Evolutionary conservation across 768 basidiomycete genomes (phyloP), one percentile per base, ranked within the genome.

Genomic region (Lactifluus rugatus): DNA sequence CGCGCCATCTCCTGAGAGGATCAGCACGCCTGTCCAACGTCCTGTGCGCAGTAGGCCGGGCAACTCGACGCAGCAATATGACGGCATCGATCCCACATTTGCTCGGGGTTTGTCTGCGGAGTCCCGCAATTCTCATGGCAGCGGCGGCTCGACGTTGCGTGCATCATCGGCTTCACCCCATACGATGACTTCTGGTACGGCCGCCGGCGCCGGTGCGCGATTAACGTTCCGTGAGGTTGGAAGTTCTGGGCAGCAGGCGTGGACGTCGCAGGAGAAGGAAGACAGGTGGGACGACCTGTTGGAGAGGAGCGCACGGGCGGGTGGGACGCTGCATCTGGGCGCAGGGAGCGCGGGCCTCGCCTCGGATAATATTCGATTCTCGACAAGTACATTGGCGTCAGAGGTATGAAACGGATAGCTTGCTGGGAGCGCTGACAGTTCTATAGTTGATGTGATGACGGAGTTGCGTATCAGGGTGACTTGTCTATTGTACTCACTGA

Each of bases 201-300:
- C 14, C 11, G 10, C 46, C 42, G 58, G 9, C 69, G 2, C 26
- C 31, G 67, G 8, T 3, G 69, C 74, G 41, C 71, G 71, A 21
- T 48, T 77, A 48, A 78, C 72, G 45, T 83, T 80, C 71, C 76
- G 82, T 13, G 75, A 80, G 63, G 65, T 82, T 23, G 64, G 70
- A n/a, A 64, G 60, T 28, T 67, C 67, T 28, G 69, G 70, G 51
- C 68, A 70, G 53, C 68, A 69, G 23, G 74, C 70, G 44, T 69
- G 83, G 67, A 81, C 81, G 25, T 84, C 87, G 67, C 71, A 79
- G 64, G 85, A 90, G 71, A 90, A 90, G 73, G 76, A 78, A 7
- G 80, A 77, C 13, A 80, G 79, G 64, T 89, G 86, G 87, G 78
- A 85, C 55, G 82, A 83, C 59, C 65, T 89, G 54, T 69, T 89